These are phyloP conservation scores for Moelleriella libera DNA, from an alignment of 2,329 filamentous ascomycete species.

Conservation along the genomic window DNA sequence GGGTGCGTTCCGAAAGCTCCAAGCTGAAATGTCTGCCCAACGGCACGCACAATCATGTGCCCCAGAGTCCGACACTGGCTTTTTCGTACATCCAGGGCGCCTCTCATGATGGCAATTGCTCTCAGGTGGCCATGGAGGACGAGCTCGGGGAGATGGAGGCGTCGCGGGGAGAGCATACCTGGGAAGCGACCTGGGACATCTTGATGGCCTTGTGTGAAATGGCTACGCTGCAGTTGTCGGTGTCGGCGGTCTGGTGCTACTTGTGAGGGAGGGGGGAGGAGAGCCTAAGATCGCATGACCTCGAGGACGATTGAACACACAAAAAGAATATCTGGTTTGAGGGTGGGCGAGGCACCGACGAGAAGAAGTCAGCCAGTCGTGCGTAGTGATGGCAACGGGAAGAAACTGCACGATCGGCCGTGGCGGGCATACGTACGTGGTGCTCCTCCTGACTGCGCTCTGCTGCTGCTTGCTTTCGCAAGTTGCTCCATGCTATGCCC, in stretches of 20 bases:
- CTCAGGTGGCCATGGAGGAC: too few relatives aligned
- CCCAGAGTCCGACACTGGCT: too few relatives aligned
- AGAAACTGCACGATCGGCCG: slow-evolving; percentile 8
- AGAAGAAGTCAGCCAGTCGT: neutral
- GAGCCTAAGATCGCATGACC: slow-evolving; percentile 25
- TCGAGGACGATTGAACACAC: slow-evolving; percentile 11
- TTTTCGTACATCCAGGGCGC: too few relatives aligned
- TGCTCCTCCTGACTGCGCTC: too few relatives aligned
- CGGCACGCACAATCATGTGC: too few relatives aligned
- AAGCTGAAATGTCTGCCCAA: too few relatives aligned
- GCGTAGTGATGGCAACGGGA: slow-evolving; percentile 5
- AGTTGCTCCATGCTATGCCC: too few relatives aligned
- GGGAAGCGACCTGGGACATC: slow-evolving; percentile 45
- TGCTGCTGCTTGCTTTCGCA: too few relatives aligned
- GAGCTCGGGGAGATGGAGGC: too few relatives aligned
- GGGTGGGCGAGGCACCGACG: slow-evolving; percentile 4
- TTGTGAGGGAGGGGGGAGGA: slow-evolving; percentile 14
- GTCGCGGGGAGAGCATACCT: slow-evolving; percentile 28
- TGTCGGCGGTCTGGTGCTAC: slow-evolving; percentile 18
- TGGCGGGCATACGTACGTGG: too few relatives aligned
- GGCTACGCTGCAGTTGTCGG: slow-evolving; percentile 26
- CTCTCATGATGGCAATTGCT: too few relatives aligned
- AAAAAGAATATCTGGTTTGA: slow-evolving; percentile 4
- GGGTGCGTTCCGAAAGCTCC: too few relatives aligned
- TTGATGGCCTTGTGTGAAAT: slow-evolving; percentile 25